Evolutionary conservation across 495 filamentous ascomycete genomes (phyloP).

Genomic region (Aspergillus taichungensis): DNA sequence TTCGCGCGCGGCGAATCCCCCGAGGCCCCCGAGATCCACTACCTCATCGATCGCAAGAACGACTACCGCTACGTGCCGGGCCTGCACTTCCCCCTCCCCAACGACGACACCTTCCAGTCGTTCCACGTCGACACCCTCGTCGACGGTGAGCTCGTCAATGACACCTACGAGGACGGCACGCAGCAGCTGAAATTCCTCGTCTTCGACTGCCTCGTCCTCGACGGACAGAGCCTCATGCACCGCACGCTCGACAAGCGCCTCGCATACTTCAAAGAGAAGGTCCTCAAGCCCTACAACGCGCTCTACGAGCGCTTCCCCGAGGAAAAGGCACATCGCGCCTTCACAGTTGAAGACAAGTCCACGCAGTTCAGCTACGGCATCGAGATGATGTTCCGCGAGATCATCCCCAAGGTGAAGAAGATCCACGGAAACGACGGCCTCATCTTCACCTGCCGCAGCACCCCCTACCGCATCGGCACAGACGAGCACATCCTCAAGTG

Average conservation of each 20-base stretch:
- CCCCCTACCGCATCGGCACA: slow-evolving; percentile 79
- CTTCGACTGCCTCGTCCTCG: slow-evolving; percentile 84
- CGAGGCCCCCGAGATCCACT: slow-evolving; percentile 49
- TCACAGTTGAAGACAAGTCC: slow-evolving; percentile 74
- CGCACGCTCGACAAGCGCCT: slow-evolving; percentile 80
- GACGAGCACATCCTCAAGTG: slow-evolving; percentile 93
- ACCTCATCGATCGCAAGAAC: slow-evolving; percentile 94
- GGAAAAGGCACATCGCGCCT: slow-evolving; percentile 61
- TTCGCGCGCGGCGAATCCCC: slow-evolving; percentile 49
- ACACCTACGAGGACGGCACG: slow-evolving; percentile 52
- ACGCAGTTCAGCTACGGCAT: slow-evolving; percentile 84
- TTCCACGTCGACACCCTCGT: slow-evolving; percentile 79
- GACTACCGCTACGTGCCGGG: slow-evolving; percentile 79
- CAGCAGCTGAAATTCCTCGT: slow-evolving; percentile 73
- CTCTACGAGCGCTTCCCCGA: slow-evolving; percentile 60
- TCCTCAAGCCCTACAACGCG: slow-evolving; percentile 70
- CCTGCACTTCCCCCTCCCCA: slow-evolving; percentile 71
- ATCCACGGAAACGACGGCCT: slow-evolving; percentile 89
- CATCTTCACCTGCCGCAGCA: slow-evolving; percentile 87
- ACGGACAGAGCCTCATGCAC: slow-evolving; percentile 64
- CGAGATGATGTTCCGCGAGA: slow-evolving; percentile 79
- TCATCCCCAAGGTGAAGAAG: slow-evolving; percentile 65
- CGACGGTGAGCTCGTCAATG: slow-evolving; percentile 88
- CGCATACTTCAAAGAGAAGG: slow-evolving; percentile 69
- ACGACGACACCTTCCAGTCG: slow-evolving; percentile 43